These are phyloP conservation scores for Trichophyton verrucosum DNA, from an alignment of 2,329 filamentous ascomycete genomes.

Conservation along the genomic window DNA sequence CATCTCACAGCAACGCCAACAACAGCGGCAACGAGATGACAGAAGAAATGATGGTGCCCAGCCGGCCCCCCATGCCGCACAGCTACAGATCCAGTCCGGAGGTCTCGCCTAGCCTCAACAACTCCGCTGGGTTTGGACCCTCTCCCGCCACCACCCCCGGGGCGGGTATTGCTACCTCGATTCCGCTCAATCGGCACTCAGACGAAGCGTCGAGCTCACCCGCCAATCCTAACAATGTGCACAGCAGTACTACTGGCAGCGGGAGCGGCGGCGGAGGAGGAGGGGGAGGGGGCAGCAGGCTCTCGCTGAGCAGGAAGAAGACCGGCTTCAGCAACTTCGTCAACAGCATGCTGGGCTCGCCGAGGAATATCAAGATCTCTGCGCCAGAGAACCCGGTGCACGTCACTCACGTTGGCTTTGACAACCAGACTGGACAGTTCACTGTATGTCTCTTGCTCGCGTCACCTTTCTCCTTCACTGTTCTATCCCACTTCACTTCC, in stretches of 20 bases:
- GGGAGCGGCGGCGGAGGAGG: too few species aligned
- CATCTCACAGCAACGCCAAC: neutral
- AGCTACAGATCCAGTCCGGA: slow-evolving; percentile 19
- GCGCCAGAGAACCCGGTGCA: slow-evolving; percentile 95
- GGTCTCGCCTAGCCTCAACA: slow-evolving; percentile 45
- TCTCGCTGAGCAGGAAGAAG: slow-evolving; percentile 57
- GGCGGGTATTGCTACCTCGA: slow-evolving; percentile 39
- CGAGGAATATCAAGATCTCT: slow-evolving; percentile 88
- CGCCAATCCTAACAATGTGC: neutral
- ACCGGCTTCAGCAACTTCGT: slow-evolving; percentile 79
- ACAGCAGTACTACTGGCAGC: neutral
- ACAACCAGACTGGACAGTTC: slow-evolving; percentile 91
- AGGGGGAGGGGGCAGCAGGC: slow-evolving; percentile 44
- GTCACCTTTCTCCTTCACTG: too few species aligned
- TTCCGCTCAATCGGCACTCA: slow-evolving; percentile 53
- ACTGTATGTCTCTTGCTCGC: slow-evolving; percentile 49
- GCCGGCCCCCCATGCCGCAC: slow-evolving; percentile 27
- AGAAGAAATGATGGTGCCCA: neutral
- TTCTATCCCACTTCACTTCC: too few species aligned
- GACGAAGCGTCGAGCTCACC: slow-evolving; percentile 46
- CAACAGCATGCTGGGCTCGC: slow-evolving; percentile 70
- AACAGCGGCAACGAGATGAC: neutral
- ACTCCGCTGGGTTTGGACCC: slow-evolving; percentile 53
- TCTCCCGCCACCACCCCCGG: slow-evolving; percentile 38
- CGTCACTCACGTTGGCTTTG: slow-evolving; percentile 94